Evolutionary conservation across 768 basidiomycete species (phyloP).

Genomic region (Mycena metata): DNA sequence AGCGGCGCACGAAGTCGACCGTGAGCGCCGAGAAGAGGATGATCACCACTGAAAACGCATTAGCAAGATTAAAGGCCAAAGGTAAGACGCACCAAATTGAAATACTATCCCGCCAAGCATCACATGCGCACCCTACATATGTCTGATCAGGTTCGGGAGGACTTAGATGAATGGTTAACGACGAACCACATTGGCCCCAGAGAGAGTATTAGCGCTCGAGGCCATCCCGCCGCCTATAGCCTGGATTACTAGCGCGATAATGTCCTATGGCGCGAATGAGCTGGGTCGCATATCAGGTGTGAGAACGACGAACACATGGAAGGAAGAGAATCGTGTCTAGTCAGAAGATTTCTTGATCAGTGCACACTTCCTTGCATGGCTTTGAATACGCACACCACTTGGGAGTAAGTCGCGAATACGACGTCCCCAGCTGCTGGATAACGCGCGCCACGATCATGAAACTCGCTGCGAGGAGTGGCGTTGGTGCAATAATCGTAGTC

Average conservation of each 20-base stretch:
- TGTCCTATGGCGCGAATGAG: too few species aligned
- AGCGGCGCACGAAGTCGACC: constrained; percentile 63
- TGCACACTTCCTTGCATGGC: too few species aligned
- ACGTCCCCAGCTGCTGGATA: constrained; percentile 56
- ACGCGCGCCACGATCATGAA: constrained; percentile 67
- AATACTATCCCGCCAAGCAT: constrained; percentile 77
- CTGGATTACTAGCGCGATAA: constrained; percentile 22
- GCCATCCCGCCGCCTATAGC: constrained; percentile 30
- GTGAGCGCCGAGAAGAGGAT: constrained; percentile 56
- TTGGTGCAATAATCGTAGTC: constrained; percentile 66
- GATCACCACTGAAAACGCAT: too few species aligned
- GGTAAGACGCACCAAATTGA: constrained; percentile 70
- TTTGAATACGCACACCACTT: constrained; percentile 52
- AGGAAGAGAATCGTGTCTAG: constrained; percentile 58
- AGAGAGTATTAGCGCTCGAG: constrained; percentile 13
- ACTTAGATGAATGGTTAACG: too few species aligned
- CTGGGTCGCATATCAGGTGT: too few species aligned
- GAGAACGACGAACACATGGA: constrained; percentile 46
- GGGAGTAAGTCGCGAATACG: constrained; percentile 64
- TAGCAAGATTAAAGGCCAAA: too few species aligned
- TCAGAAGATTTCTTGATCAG: too few species aligned
- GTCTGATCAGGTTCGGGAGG: too few species aligned
- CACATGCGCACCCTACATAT: constrained; percentile 4
- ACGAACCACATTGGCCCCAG: constrained; percentile 9
- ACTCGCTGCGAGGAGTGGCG: constrained; percentile 68